Percentiles rank a stretch among this genome's conserved stretches.
phyloP scores from a whole-genome alignment of 805 yeast species.

The Candida orba region DNA sequence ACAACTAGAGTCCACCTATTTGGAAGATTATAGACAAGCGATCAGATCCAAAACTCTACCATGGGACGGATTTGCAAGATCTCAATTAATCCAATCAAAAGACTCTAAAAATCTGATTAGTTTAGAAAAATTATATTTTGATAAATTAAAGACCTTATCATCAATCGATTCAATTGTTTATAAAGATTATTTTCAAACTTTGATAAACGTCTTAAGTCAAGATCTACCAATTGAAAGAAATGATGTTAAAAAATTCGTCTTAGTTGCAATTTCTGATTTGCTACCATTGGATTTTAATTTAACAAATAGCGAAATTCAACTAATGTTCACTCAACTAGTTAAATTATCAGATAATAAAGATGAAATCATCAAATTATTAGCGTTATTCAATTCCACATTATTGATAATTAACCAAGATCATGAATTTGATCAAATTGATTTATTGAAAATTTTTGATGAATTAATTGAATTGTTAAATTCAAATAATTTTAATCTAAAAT shows the following conservation, averaged over 20 bases:
- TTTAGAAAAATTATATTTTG: constrained; percentile 27
- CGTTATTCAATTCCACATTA: constrained; percentile 46
- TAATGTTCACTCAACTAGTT: constrained; percentile 29
- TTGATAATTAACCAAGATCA: constrained; percentile 32
- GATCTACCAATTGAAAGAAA: constrained; percentile 49
- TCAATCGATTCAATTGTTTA: constrained; percentile 28
- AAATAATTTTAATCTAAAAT: constrained; percentile 43
- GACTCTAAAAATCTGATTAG: constrained; percentile 46
- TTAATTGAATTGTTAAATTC: constrained; percentile 18
- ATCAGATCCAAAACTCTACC: constrained; percentile 78
- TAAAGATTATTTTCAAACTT: constrained; percentile 46
- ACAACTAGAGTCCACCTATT: constrained; percentile 54
- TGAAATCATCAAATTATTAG: constrained; percentile 46
- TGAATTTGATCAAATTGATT: constrained; percentile 11
- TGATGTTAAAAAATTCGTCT: constrained; percentile 51
- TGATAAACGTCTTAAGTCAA: constrained; percentile 47
- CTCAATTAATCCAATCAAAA: constrained; percentile 55
- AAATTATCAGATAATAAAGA: constrained; percentile 50
- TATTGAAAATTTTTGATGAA: constrained; percentile 7
- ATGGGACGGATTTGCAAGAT: constrained; percentile 86
- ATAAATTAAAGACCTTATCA: constrained; percentile 25
- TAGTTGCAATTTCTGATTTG: constrained; percentile 57
- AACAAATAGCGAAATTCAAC: not conserved
- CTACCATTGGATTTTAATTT: constrained; percentile 22
- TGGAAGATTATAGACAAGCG: constrained; percentile 57